phyloP scores from a whole-genome alignment of 1,284 basidiomycete genomes.

The Mycosarcoma mackinlayi region DNA sequence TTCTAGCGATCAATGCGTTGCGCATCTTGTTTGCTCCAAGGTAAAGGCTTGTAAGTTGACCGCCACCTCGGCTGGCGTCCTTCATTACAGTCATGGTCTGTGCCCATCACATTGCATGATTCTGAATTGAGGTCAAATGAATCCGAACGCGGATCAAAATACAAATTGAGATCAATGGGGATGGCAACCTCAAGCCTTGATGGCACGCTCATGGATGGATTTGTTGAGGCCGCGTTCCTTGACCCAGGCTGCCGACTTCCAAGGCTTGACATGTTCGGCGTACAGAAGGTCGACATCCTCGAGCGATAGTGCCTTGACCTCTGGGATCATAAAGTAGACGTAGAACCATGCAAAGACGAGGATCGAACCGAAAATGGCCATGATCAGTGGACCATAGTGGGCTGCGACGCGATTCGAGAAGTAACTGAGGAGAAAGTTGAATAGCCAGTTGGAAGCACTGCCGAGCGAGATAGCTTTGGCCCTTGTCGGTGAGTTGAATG shows the following conservation, averaged over 20 bases:
- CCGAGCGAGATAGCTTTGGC: conserved; percentile 81
- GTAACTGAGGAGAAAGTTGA: conserved; percentile 81
- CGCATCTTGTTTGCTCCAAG: too few relatives aligned
- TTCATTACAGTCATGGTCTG: too few relatives aligned
- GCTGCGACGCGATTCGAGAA: conserved; percentile 77
- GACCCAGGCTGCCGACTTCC: conserved; percentile 40
- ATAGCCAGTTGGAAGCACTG: conserved; percentile 74
- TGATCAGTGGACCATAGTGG: conserved; percentile 73
- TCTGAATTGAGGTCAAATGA: too few relatives aligned
- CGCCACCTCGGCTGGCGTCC: too few relatives aligned
- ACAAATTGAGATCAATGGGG: neutral
- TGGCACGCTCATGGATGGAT: conserved; percentile 22
- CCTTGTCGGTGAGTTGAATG: conserved; percentile 75
- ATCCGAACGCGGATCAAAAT: neutral
- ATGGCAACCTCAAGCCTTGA: conserved; percentile 19
- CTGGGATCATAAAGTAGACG: conserved; percentile 77
- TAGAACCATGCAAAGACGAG: conserved; percentile 72
- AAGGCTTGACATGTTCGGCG: conserved; percentile 33
- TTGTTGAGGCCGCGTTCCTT: conserved; percentile 32
- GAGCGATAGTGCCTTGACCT: conserved; percentile 79
- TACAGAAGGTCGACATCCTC: conserved; percentile 75
- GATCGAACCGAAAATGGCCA: conserved; percentile 77
- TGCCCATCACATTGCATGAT: too few relatives aligned
- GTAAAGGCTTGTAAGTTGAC: too few relatives aligned
- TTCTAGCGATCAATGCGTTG: too few relatives aligned